Evolutionary conservation across 805 yeast genomes (phyloP).

Genomic region (Yarrowia bubula): DNA sequence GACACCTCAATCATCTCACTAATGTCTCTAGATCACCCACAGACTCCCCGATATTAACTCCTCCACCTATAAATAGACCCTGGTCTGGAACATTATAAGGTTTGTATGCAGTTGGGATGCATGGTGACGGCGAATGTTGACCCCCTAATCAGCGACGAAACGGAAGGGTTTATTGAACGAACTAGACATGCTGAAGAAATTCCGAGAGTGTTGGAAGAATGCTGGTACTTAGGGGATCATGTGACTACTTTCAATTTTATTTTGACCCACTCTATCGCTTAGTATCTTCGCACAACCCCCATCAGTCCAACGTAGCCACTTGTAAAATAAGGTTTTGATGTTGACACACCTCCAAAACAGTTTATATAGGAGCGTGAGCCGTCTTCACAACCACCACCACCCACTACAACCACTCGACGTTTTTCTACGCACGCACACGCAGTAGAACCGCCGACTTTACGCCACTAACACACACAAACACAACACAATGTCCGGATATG

Average conservation of each 20-base stretch:
- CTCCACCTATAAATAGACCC: slow-evolving; percentile 12
- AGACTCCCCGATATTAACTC: too few species aligned
- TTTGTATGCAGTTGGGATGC: background rate
- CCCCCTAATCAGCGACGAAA: background rate
- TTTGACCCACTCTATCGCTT: background rate
- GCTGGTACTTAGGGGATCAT: background rate
- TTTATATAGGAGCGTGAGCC: background rate
- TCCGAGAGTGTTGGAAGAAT: too few species aligned
- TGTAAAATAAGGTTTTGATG: background rate
- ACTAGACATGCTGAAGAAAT: too few species aligned
- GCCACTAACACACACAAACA: background rate
- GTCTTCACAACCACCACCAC: background rate
- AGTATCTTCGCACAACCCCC: background rate
- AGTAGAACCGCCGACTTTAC: background rate
- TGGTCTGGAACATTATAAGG: background rate
- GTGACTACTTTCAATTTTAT: background rate
- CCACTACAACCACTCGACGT: background rate
- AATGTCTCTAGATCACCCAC: too few species aligned
- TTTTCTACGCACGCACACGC: background rate
- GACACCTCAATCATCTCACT: too few species aligned
- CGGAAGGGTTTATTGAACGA: background rate
- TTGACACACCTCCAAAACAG: background rate
- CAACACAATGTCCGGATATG: slow-evolving; percentile 10
- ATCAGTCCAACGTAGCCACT: background rate
- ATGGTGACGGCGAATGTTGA: background rate